Evolutionary conservation across 257 asterid genomes (phyloP), one percentile per base, ranked within the genome.

Genomic region (Lithospermum erythrorhizon): DNA sequence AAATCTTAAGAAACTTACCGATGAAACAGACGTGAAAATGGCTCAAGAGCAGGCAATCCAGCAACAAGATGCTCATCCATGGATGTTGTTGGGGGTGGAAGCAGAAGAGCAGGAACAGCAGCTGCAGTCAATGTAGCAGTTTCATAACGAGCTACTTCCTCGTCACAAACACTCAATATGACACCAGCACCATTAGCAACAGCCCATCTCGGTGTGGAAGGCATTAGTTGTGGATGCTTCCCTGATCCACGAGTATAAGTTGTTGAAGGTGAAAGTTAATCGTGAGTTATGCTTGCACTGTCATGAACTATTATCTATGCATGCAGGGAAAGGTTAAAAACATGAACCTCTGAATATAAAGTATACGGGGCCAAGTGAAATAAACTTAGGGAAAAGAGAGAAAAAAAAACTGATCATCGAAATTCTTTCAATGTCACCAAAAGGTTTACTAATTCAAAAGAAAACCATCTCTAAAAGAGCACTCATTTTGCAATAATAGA

Each of bases 141-240:
- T 82, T 89, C 98, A 71, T 93, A 86, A 62, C 91, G 98, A 76
- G 91, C 83, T 68, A 86, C 98, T 86, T 93, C 98, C 65, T 89
- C 98, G 6, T 93, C 98, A 75, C 98, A 93, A 69, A 93, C 98
- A 66, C 98, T 93, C 62, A 93, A 84, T 75, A 93, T 93, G 56
- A 93, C 98, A 68, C 98, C 98, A 68, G 98, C 98, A 19, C 97
- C 98, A 73, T 93, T 93, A 70, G 98, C 98, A 80, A 86, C 97
- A 20, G 98, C 98, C 98, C 98, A 93, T 79, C 98, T 81, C 15
- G 98, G 98, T 67, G 97, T 89, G 65, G 98, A 83, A 60, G 90
- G 98, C 74, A 93, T 75, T 64, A 93, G 85, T 75, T 93, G 97
- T 56, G 96, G 98, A 79, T 93, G 98, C 81, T 93, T 93, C 79